phyloP scores from a whole-genome alignment of 164 flowering plant genomes.

The Paratinospora sagittata region DNA sequence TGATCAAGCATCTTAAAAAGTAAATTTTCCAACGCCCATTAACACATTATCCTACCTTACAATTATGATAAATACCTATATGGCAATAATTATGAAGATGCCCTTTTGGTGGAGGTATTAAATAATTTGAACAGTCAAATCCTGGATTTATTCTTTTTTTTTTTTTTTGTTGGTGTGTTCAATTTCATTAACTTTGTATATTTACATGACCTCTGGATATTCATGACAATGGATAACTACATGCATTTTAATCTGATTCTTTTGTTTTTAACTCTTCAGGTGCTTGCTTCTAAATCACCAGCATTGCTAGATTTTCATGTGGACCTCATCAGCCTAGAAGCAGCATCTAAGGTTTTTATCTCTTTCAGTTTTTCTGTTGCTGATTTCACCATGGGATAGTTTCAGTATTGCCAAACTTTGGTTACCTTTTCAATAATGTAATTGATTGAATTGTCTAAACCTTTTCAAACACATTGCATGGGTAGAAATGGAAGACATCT shows the following conservation, averaged over 20 bases:
- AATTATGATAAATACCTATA: neutral
- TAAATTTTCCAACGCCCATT: neutral
- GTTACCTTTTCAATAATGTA: neutral
- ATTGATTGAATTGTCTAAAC: neutral
- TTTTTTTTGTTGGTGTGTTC: neutral
- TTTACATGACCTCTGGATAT: too few relatives aligned
- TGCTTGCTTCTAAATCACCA: conserved; percentile 59
- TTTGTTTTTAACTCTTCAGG: conserved; percentile 29
- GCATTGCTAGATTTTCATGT: conserved; percentile 57
- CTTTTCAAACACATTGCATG: neutral
- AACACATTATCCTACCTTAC: neutral
- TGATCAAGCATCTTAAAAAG: neutral
- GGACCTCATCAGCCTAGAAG: conserved; percentile 64
- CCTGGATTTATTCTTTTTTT: too few relatives aligned
- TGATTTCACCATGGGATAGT: neutral
- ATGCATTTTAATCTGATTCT: neutral
- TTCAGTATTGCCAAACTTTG: too few relatives aligned
- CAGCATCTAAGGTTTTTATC: conserved; percentile 62
- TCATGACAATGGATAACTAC: neutral
- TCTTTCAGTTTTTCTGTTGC: neutral
- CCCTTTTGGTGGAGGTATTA: neutral
- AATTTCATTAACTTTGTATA: neutral
- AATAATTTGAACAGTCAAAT: neutral
- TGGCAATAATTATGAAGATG: neutral
- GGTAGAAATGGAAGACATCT: neutral